Percentiles rank a stretch among this genome's conserved stretches.
Conservation (phyloP, 768 basidiomycete species). For the Kwoniella europaea region DNA sequence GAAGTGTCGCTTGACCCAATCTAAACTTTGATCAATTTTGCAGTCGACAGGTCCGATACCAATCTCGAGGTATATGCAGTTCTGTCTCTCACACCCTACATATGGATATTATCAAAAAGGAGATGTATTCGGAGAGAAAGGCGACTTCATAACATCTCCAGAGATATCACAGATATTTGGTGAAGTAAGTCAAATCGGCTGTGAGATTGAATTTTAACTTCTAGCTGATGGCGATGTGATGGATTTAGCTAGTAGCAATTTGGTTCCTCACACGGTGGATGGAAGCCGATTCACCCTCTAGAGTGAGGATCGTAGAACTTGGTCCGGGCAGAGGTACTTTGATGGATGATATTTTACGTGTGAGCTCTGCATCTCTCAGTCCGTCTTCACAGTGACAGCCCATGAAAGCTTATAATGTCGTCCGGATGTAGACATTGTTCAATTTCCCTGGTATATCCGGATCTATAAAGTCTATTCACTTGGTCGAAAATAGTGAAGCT, state of each 20-base stretch:
- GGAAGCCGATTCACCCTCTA: conserved; percentile 61
- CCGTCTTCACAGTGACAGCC: too few species aligned
- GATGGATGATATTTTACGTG: conserved; percentile 84
- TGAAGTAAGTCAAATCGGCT: conserved; percentile 68
- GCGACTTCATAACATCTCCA: conserved; percentile 95
- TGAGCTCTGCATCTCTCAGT: conserved; percentile 58
- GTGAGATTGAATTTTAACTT: too few species aligned
- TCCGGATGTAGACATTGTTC: conserved; percentile 44
- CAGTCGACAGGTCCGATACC: conserved; percentile 89
- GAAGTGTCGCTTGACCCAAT: too few species aligned
- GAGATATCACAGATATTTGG: conserved; percentile 97
- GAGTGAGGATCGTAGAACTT: conserved; percentile 80
- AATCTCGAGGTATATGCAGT: conserved; percentile 86
- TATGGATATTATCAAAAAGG: conserved; percentile 87
- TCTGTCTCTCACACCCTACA: conserved; percentile 85
- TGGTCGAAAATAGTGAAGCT: conserved; percentile 78
- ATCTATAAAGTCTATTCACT: conserved; percentile 65
- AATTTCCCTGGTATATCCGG: conserved; percentile 41
- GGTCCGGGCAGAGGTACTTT: conserved; percentile 93
- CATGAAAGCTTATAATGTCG: background rate
- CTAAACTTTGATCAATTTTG: too few species aligned
- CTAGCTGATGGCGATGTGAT: background rate
- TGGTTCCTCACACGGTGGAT: conserved; percentile 84
- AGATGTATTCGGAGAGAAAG: conserved; percentile 78
- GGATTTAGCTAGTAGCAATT: conserved; percentile 74